Base-by-base conservation (phyloP, 2,329 filamentous ascomycete species). In the Apiospora arundinis region DNA sequence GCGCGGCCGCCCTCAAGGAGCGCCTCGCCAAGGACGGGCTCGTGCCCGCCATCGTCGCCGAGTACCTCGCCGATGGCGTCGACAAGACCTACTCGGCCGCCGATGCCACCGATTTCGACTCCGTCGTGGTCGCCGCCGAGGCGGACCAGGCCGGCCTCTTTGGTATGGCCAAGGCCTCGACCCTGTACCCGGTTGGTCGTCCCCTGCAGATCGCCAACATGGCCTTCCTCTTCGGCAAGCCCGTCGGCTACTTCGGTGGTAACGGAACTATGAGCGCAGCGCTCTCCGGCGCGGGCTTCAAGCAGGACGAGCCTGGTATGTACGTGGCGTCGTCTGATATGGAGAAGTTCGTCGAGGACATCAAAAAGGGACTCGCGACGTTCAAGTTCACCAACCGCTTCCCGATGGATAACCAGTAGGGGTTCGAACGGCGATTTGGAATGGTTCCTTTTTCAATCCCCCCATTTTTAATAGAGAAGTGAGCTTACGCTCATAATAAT, bases 371-470 rank as follows among this genome's bases (percentile, higher is more conserved):
- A 0, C 81, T 94, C 75, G 85, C 83, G 71, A 87, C 82, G 2
- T 94, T 92, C 74, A 92, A 89, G 82, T 93, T 93, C 76, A 83
- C 91, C 45, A 86, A 89, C 73, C 85, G 91, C 3, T 93, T 92
- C 76, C 83, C 90, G 0, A 67, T 89, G 73, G 91, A 93, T 75
- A 46, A 25, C 14, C 70, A 65, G 45, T 32, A 67, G 12, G 28
- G 32, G 8, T 7, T 60, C n/a, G 6, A 28, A 63, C 18, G 28
- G 28, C 18, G 25, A 32, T 56, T 32, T 18, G 18, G 32, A 16
- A n/a, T 63, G 9, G 6, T 37, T n/a, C 4, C 6, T 40, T 63
- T 21, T 63, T n/a, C 18, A 9, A 63, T 14, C n/a, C 2, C 8
- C 21, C 32, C 32, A 18, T 40, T 40, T 63, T 56, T 56, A 18